A percentile compares a stretch with the other conserved stretches of the same genome.
Conservation (phyloP, 1,139 yeast species). For the Protomyces macrosporus region DNA sequence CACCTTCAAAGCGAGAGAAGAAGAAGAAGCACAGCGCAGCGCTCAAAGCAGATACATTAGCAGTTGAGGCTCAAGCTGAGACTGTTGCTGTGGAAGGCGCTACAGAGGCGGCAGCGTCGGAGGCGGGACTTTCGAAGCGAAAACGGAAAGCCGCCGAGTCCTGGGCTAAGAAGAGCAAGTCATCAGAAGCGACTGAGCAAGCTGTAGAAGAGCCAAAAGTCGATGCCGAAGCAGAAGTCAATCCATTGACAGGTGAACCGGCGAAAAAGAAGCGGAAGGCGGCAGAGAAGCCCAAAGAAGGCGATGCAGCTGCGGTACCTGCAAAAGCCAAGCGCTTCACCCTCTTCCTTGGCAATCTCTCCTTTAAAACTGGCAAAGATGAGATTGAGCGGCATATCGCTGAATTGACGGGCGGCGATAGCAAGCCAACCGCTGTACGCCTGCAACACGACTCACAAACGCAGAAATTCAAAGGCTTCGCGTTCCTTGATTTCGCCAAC, state of each 20-base stretch:
- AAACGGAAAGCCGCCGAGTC: slow-evolving; percentile 74
- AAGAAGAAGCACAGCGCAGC: not conserved
- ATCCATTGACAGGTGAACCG: slow-evolving; percentile 26
- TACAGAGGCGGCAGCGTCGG: not conserved
- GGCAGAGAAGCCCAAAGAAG: slow-evolving; percentile 49
- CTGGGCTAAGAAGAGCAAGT: slow-evolving; percentile 46
- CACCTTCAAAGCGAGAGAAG: not conserved
- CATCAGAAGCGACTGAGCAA: slow-evolving; percentile 31
- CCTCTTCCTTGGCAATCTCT: slow-evolving; percentile 87
- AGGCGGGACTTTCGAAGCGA: slow-evolving; percentile 63
- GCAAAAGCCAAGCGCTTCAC: slow-evolving; percentile 66
- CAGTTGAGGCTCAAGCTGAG: not conserved
- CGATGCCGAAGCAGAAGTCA: slow-evolving; percentile 26
- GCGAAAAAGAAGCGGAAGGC: slow-evolving; percentile 25
- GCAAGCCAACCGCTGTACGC: slow-evolving; percentile 63
- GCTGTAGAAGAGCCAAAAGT: slow-evolving; percentile 29
- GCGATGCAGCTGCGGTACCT: slow-evolving; percentile 56
- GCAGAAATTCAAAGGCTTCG: slow-evolving; percentile 55
- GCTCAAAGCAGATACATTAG: no score
- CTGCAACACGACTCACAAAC: slow-evolving; percentile 52
- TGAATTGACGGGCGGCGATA: slow-evolving; percentile 46
- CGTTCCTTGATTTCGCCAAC: slow-evolving; percentile 76
- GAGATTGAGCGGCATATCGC: slow-evolving; percentile 66
- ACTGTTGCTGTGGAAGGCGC: not conserved
- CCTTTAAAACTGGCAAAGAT: slow-evolving; percentile 60